A percentile compares a stretch with the other conserved stretches of the same genome.
These are phyloP conservation scores for Microdochium nivale DNA, from an alignment of 2,329 filamentous ascomycete species.

Conservation along the genomic window DNA sequence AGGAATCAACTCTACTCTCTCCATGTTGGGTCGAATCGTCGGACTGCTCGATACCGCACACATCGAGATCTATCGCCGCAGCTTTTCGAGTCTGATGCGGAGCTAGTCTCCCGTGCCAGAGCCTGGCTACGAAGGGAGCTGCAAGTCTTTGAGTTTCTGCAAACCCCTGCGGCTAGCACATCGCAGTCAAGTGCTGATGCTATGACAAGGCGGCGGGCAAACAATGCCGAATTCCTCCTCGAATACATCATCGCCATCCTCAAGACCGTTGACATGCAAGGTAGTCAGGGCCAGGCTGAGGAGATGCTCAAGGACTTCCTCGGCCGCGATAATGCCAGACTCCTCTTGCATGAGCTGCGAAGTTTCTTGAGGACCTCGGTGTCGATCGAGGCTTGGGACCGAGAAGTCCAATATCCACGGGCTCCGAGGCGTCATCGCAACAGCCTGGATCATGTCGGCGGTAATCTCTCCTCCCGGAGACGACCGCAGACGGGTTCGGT, in stretches of 20 bases:
- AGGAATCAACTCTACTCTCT: conserved; percentile 63
- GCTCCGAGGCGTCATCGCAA: conserved; percentile 6
- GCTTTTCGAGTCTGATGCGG: conserved; percentile 53
- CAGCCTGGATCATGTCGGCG: conserved; percentile 1
- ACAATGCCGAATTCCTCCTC: conserved; percentile 75
- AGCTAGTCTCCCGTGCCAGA: conserved; percentile 67
- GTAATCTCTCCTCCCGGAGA: neutral
- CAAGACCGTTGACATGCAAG: conserved; percentile 74
- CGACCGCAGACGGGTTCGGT: too few species aligned
- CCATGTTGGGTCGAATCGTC: conserved; percentile 69
- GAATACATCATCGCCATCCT: conserved; percentile 81
- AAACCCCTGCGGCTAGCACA: conserved; percentile 15
- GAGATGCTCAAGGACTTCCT: conserved; percentile 72
- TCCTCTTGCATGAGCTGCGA: conserved; percentile 80
- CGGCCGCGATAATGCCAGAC: conserved; percentile 59
- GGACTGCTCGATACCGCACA: conserved; percentile 59
- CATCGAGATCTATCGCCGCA: conserved; percentile 55
- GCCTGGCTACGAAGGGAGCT: conserved; percentile 80
- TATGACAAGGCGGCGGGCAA: conserved; percentile 36
- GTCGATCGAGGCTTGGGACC: conserved; percentile 70
- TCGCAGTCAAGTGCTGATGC: conserved; percentile 10
- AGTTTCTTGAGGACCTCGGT: conserved; percentile 79
- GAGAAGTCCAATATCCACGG: conserved; percentile 59
- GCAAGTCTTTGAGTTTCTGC: conserved; percentile 70
- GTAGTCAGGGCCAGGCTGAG: conserved; percentile 69